These are phyloP conservation scores for Saksenaea vasiformis DNA, from an alignment of 371 early-diverging fungal genomes.

Conservation along the genomic window DNA sequence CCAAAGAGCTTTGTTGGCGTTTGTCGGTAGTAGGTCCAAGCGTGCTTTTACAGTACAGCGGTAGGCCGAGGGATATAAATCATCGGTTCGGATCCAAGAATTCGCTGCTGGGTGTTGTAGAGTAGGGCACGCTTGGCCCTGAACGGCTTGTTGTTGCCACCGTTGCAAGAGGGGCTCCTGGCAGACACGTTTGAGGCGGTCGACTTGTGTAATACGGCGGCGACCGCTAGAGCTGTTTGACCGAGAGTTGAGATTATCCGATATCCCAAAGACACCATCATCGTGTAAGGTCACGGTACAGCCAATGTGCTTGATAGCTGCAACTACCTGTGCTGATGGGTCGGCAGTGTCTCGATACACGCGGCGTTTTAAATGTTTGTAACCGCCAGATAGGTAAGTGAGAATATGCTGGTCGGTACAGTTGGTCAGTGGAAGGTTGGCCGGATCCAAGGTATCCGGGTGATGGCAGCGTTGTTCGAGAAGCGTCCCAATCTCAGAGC, in stretches of 20 bases:
- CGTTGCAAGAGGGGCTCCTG: background rate
- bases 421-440: background rate
- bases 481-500: background rate
- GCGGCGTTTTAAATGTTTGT: background rate
- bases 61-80: background rate
- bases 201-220: background rate
- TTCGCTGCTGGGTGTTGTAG: conserved; percentile 5
- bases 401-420: background rate
- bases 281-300: background rate
- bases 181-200: background rate
- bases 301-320: background rate
- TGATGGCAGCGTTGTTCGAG: background rate
- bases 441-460: background rate
- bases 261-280: background rate
- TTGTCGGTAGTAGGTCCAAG: background rate
- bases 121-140: background rate
- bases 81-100: conserved; percentile 3
- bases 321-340: background rate
- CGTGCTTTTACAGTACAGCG: background rate
- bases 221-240: too few species aligned
- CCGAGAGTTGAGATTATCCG: background rate
- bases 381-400: background rate
- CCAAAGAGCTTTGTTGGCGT: background rate
- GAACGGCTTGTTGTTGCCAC: background rate
- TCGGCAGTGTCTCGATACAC: background rate